These are phyloP conservation scores for Myxozyma neglecta DNA, from an alignment of 805 yeast genomes.

Conservation along the genomic window DNA sequence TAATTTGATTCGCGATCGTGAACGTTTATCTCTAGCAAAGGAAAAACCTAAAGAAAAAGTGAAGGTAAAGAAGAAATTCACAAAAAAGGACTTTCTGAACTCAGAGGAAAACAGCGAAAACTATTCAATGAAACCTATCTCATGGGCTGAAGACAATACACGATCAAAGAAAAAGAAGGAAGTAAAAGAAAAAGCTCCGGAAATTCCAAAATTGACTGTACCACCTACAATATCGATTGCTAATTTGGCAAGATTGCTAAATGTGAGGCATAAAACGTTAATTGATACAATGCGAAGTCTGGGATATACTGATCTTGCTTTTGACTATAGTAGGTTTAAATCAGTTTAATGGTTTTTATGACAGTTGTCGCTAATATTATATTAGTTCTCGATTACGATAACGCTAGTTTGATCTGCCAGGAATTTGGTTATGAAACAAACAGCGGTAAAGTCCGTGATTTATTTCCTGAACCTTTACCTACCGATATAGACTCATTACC, in stretches of 20 bases:
- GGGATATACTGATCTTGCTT: conserved; percentile 64
- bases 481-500: conserved; percentile 50
- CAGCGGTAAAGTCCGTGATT: conserved; percentile 39
- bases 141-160: neutral
- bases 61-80: too few species aligned
- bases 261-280: conserved; percentile 62
- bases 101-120: too few species aligned
- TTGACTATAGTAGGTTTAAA: conserved; percentile 59
- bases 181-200: neutral
- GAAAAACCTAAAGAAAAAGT: too few species aligned
- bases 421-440: conserved; percentile 73
- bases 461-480: conserved; percentile 41
- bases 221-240: conserved; percentile 62
- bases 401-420: conserved; percentile 81
- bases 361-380: neutral
- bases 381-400: conserved; percentile 70
- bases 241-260: conserved; percentile 70
- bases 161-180: neutral
- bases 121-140: too few species aligned
- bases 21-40: too few species aligned
- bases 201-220: neutral
- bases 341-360: neutral
- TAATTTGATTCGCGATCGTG: too few species aligned
- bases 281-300: conserved; percentile 57
- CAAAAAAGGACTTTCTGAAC: too few species aligned